Base-by-base conservation (phyloP, 805 yeast species). In the Starmera dryadoides region DNA sequence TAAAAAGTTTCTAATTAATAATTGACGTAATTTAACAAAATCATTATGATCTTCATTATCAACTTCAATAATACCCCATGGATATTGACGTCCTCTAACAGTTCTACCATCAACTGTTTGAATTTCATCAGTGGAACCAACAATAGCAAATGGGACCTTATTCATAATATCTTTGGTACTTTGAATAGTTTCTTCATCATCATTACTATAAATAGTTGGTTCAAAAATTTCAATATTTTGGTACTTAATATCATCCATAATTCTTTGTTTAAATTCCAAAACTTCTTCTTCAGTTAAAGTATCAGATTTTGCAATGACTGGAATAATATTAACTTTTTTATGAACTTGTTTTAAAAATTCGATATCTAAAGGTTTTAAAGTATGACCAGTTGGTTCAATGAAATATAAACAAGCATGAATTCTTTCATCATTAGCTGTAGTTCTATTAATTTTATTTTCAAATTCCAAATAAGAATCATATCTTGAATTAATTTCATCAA, bases 61-160 rank as follows among this genome's bases (percentile, higher is more conserved):
- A 50, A 93, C 89, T 65, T 93, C 97, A 53, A 93, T 84, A 18
- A 84, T 72, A 49, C 98, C 98, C 98, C 98, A 93, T 45, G 98
- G 97, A 61, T 91, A 91, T 45, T 76, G 68, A 66, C 98, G 84
- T 50, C 96, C 97, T 62, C 97, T 79, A 34, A 89, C 94, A 18
- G 56, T 45, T 59, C 86, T 75, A 32, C 96, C 96, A 56, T 85
- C 93, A 33, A 72, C 59, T 32, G 71, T 65, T 50, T 79, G 79
- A 28, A 84, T 80, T 46, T 77, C 79, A 42, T 68, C 65, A 18
- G 93, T 85, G 18, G 97, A 86, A 18, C 97, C 98, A 39, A 93
- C 85, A 47, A 93, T 81, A 15, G 98, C 98, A 66, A 86, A 91
- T 35, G 99, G 99, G 45, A 86, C 71, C 52, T 72, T 77, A 36